Percentiles rank a stretch among this genome's conserved stretches.
Conservation (phyloP, 768 basidiomycete species). For the Auricularia heimuer region DNA sequence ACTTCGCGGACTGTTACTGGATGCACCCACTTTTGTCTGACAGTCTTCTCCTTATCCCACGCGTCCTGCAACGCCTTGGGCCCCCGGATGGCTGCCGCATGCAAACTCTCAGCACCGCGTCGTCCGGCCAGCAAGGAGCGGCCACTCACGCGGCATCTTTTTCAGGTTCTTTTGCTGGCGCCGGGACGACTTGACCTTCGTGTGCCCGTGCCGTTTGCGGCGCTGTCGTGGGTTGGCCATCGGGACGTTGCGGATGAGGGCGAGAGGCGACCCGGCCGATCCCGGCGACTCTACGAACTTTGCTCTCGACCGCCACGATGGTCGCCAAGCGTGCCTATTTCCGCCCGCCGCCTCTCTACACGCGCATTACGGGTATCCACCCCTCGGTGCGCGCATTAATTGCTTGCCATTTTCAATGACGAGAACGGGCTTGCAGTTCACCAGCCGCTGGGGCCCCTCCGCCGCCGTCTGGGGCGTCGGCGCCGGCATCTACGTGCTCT, state of each 20-base stretch:
- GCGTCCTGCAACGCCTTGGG: constrained; percentile 72
- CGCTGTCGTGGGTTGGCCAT: constrained; percentile 97
- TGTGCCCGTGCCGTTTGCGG: constrained; percentile 66
- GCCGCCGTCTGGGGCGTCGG: constrained; percentile 65
- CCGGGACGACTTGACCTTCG: constrained; percentile 58
- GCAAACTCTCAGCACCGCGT: neutral
- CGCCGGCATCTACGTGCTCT: constrained; percentile 32
- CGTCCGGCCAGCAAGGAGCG: neutral
- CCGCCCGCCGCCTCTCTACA: neutral
- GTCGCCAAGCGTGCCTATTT: neutral
- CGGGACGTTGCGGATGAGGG: neutral
- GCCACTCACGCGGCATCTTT: constrained; percentile 29
- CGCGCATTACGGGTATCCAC: neutral
- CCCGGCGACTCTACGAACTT: neutral
- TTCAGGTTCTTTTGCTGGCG: constrained; percentile 66
- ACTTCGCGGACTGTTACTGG: too few relatives aligned
- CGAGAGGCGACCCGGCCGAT: neutral
- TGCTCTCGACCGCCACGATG: neutral
- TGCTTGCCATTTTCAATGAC: neutral
- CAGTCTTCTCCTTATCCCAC: constrained; percentile 83
- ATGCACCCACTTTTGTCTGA: constrained; percentile 75
- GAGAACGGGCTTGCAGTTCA: constrained; percentile 4
- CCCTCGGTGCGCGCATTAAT: constrained; percentile 5
- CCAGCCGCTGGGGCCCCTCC: constrained; percentile 46
- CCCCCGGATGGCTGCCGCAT: constrained; percentile 57